Evolutionary conservation across 2,329 filamentous ascomycete species (phyloP), one percentile per base, ranked within the genome.

Genomic region (Chaetomium olivaceum): DNA sequence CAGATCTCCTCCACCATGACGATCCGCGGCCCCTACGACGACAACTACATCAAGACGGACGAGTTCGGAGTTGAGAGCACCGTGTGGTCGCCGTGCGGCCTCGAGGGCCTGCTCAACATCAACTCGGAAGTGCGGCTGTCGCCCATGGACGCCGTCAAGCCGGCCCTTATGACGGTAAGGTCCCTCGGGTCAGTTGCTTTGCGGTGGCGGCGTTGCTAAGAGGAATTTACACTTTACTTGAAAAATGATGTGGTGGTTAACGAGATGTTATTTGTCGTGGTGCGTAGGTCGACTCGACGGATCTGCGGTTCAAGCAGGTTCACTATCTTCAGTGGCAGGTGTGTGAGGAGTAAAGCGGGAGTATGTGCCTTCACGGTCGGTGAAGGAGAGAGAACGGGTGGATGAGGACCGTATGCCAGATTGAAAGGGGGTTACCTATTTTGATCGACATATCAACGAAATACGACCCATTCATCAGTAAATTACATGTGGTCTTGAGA

Each of bases 21-120:
- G 29, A 80, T 83, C 73, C 74, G 72, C 2, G 82, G 82, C 21
- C 81, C 81, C 19, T 77, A 73, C 61, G 67, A 70, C 64, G 74
- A 74, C 46, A 76, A 78, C 69, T 85, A 83, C 74, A 73, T 73
- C 67, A 79, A 80, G 73, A 77, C 77, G 57, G 82, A 84, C 69
- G 71, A 76, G 59, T 77, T 82, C 65, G 77, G 79, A 60, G 76
- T 78, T 70, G 77, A 78, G 51, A 80, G 80, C 43, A 76, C 77
- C 50, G 80, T 84, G 66, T 85, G 82, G 82, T 83, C 82, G 58
- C 81, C 81, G 19, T 85, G 82, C 75, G 82, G 82, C 61, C 73
- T 75, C 25, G 77, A 79, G 48, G 81, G 80, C 64, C 75, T 82
- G 68, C 77, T 85, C 71, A 84, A 84, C 76, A 82, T 85, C 77